Evolutionary conservation across 495 filamentous ascomycete species (phyloP), one percentile per base, ranked within the genome.

Genomic region (Acidomyces sp.): DNA sequence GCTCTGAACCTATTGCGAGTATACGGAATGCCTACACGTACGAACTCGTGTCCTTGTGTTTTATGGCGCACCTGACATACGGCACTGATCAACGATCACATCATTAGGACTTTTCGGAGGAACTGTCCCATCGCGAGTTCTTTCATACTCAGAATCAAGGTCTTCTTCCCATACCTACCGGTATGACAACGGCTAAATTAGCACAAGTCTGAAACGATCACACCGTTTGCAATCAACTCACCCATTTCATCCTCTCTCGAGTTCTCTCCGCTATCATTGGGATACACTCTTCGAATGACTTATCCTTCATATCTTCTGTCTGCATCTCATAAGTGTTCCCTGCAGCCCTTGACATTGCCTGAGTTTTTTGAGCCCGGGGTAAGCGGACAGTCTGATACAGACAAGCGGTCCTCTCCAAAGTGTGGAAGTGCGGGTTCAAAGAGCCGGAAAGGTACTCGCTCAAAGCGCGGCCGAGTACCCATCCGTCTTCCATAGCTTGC

Each of bases 301-400:
- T 43, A 21, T 52, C 44, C 7, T 47, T 26, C 54, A 64, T 55
- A 15, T 54, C 54, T 10, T 47, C 46, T 12, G 51, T 48, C 31
- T 59, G 52, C 51, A 64, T 49, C 31, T 62, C 56, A 33, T 63
- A 64, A 2, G 62, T 49, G 13, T 55, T 36, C 1, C 62, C 63
- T 0, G 61, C 54, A 13, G 59, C 52, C 3, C 61, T 49, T 20
- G 55, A 52, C 5, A 58, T 62, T 21, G 52, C 43, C 36, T 65
- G 63, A 16, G 55, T 49, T 30, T 58, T 57, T 42, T 62, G 56
- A 6, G 62, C 58, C 19, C 63, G 55, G 0, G 63, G 62, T 3
- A 61, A 41, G 2, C 63, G 56, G 1, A 64, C 60, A n/a, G 42
- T 35, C 50, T 67, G 61, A 33, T 67, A 65, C 2, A 67, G 50